Evolutionary conservation across 2,329 filamentous ascomycete species (phyloP).

Genomic region (Fusarium coicis): DNA sequence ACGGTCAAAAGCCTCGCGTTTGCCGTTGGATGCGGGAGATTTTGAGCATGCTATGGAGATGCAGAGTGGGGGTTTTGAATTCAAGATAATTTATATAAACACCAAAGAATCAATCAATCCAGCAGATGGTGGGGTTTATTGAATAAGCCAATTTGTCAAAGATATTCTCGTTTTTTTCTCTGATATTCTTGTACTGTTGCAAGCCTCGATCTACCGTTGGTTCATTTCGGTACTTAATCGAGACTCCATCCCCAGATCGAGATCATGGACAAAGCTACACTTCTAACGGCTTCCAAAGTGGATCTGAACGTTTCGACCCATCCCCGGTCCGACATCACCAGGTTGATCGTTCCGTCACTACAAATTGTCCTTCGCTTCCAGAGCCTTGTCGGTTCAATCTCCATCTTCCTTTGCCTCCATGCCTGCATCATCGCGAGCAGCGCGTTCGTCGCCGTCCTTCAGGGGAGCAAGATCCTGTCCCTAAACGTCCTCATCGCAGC

Average conservation of each 20-base stretch:
- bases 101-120: constrained; percentile 14
- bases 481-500: constrained; percentile 44
- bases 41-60: neutral
- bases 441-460: constrained; percentile 39
- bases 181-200: neutral
- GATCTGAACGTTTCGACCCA: constrained; percentile 46
- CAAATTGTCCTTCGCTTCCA: constrained; percentile 50
- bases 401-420: constrained; percentile 47
- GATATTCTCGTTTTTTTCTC: constrained; percentile 7
- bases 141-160: neutral
- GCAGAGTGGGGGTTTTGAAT: constrained; percentile 17
- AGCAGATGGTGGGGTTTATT: neutral
- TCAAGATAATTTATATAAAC: constrained; percentile 31
- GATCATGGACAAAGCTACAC: constrained; percentile 51
- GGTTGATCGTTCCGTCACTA: constrained; percentile 49
- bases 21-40: constrained; percentile 16
- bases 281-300: constrained; percentile 53
- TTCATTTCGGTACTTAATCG: constrained; percentile 13
- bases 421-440: constrained; percentile 47
- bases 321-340: constrained; percentile 48
- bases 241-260: constrained; percentile 21
- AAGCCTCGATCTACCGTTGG: neutral
- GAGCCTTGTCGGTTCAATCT: constrained; percentile 46
- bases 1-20: constrained; percentile 18
- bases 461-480: constrained; percentile 43